A percentile compares a stretch with the other conserved stretches of the same genome.
phyloP scores from a whole-genome alignment of 2,329 filamentous ascomycete species.

The Cladophialophora yegresii region DNA sequence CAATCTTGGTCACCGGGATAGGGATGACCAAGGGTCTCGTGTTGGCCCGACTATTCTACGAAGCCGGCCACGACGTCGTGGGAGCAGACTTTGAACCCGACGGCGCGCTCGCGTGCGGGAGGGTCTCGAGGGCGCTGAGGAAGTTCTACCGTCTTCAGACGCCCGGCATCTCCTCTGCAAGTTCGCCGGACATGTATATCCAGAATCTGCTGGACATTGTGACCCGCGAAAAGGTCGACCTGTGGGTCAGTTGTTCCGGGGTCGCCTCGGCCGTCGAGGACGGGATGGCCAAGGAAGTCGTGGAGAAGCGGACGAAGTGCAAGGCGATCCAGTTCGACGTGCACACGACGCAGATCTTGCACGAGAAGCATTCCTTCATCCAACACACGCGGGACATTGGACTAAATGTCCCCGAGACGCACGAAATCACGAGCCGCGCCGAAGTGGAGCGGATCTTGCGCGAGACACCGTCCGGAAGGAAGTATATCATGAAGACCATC shows the following conservation, averaged over 20 bases:
- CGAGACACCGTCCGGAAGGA: constrained; percentile 42
- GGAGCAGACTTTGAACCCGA: constrained; percentile 65
- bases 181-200: constrained; percentile 51
- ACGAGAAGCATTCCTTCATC: constrained; percentile 68
- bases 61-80: constrained; percentile 68
- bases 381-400: constrained; percentile 57
- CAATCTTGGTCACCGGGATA: constrained; percentile 70
- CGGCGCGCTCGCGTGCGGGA: constrained; percentile 54
- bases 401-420: constrained; percentile 57
- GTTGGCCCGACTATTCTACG: constrained; percentile 66
- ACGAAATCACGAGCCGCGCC: constrained; percentile 56
- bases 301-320: constrained; percentile 61
- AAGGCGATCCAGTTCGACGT: constrained; percentile 65
- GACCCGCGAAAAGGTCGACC: constrained; percentile 60
- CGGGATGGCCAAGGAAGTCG: constrained; percentile 62
- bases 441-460: constrained; percentile 59
- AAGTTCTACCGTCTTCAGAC: constrained; percentile 56
- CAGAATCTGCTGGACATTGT: constrained; percentile 61
- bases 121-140: constrained; percentile 60
- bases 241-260: constrained; percentile 76
- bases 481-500: constrained; percentile 68
- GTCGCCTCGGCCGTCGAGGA: constrained; percentile 67
- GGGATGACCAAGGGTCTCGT: constrained; percentile 70
- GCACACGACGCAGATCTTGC: constrained; percentile 58
- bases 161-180: constrained; percentile 41